Base-by-base conservation (phyloP, 1,284 basidiomycete species). In the Cryptococcus depauperatus region DNA sequence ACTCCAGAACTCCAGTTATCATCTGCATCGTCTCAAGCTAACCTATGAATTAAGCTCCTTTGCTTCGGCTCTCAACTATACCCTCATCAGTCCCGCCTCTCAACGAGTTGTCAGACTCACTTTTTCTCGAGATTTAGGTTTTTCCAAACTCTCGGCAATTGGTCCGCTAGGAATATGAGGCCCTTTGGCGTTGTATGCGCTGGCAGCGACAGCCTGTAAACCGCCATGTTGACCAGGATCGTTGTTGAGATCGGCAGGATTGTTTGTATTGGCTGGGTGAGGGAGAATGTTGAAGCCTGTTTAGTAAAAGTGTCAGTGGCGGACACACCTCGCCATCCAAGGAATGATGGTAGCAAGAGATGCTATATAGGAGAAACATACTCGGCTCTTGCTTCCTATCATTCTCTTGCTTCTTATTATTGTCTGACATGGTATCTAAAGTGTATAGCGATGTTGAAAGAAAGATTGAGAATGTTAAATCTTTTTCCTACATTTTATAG, bases 211-310 rank as follows among this genome's bases (percentile, higher is more conserved):
- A 18, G 47, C 44, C 32, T 61, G 55, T 7, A 67, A 52, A 18
- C 61, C 61, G n/a, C 59, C 59, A 19, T 57, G 51, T 41, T 54
- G 32, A 18, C 30, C 50, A 29, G 61, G 62, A 41, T 66, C 59
- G 33, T 53, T 46, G 44, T 57, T 52, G 8, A 68, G 58, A 57
- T 70, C 67, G 29, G 64, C 50, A 5, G 71, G 70, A 61, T 71
- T 69, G 54, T 71, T 72, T 52, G 64, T 67, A 57, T 60, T 71
- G 25, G 70, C 70, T 29, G 69, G 69, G 59, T 73, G 69, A 21
- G 72, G 73, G 52, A 69, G 71, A 61, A 71, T 74, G 35, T 52
- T 62, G 65, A 74, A 73, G 37, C 58, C 64, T 60, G 41, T n/a
- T n/a, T n/a, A n/a, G n/a, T n/a, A n/a, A n/a, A n/a, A n/a, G n/a